Percentiles rank a stretch among this genome's conserved stretches.
Evolutionary conservation across 768 basidiomycete genomes (phyloP).

Genomic region (Pisolithus orientalis): DNA sequence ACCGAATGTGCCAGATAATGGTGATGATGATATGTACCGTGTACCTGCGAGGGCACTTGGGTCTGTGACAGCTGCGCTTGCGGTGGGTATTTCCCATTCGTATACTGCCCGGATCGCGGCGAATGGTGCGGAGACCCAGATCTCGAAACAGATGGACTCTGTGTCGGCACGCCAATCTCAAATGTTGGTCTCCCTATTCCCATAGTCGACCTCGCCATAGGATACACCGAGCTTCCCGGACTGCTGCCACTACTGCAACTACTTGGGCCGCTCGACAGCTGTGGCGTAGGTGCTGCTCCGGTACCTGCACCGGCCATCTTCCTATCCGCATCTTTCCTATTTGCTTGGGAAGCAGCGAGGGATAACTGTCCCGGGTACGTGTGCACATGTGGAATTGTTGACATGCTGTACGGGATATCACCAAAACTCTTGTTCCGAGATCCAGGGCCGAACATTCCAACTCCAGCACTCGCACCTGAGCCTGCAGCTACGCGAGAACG

Average conservation of each 20-base stretch:
- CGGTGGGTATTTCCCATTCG: too few species aligned
- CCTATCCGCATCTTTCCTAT: conserved; percentile 8
- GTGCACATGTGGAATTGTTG: conserved; percentile 23
- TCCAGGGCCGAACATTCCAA: conserved; percentile 18
- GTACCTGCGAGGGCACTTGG: conserved; percentile 10
- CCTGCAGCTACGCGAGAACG: conserved; percentile 8
- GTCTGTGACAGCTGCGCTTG: too few species aligned
- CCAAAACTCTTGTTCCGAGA: conserved; percentile 26
- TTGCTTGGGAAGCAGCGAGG: conserved; percentile 16
- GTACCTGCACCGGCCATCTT: too few species aligned
- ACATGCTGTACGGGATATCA: conserved; percentile 23
- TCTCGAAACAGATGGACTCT: conserved; percentile 50
- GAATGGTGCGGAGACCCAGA: conserved; percentile 50
- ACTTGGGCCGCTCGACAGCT: conserved; percentile 59
- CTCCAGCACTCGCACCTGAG: too few species aligned
- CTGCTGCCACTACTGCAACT: conserved; percentile 51
- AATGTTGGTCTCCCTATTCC: conserved; percentile 15
- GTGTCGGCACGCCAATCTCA: conserved; percentile 25
- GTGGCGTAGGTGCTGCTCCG: conserved; percentile 41
- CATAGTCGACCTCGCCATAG: conserved; percentile 13
- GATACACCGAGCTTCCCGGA: conserved; percentile 46
- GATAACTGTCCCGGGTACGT: conserved; percentile 30
- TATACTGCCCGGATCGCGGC: too few species aligned
- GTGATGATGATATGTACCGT: neutral
- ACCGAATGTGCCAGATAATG: conserved; percentile 50